Conservation (phyloP, 2,329 filamentous ascomycete species). For the Trichoderma harzianum region DNA sequence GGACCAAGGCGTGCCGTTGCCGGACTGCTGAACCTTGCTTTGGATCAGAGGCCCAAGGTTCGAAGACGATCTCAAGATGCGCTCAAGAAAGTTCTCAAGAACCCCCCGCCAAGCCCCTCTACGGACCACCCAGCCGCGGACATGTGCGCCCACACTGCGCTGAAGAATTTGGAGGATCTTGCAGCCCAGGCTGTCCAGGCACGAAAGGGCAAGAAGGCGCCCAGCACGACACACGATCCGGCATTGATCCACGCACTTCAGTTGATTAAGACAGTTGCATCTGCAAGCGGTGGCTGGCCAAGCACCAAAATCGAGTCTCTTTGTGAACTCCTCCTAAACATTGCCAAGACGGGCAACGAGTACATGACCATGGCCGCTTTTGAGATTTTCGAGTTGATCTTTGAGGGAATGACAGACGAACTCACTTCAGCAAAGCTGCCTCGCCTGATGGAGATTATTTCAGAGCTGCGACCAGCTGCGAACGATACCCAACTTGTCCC, state of each 20-base stretch:
- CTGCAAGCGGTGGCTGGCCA: constrained; percentile 88
- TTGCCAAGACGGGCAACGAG: constrained; percentile 87
- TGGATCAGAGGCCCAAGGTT: constrained; percentile 89
- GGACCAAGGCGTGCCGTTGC: constrained; percentile 84
- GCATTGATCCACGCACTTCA: constrained; percentile 88
- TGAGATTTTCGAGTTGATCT: constrained; percentile 96
- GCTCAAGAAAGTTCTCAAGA: constrained; percentile 75
- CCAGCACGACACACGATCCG: constrained; percentile 66
- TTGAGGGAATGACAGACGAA: constrained; percentile 84
- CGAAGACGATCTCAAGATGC: constrained; percentile 91
- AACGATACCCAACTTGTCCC: constrained; percentile 94
- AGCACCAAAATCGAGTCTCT: constrained; percentile 91
- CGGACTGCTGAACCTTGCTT: constrained; percentile 76
- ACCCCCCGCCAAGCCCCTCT: constrained; percentile 84
- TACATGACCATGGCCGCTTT: constrained; percentile 96
- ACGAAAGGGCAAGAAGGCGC: constrained; percentile 62
- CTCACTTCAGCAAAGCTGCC: constrained; percentile 86
- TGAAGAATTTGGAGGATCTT: constrained; percentile 75
- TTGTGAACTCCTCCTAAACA: constrained; percentile 83
- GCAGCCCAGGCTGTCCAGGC: constrained; percentile 59
- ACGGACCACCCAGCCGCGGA: constrained; percentile 92
- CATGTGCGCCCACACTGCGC: constrained; percentile 89
- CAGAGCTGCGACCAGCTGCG: constrained; percentile 83
- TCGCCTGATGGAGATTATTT: constrained; percentile 83
- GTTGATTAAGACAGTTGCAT: constrained; percentile 83